Base-by-base conservation (phyloP, 306 rosid genomes). In the Pachyrhizus erosus region DNA sequence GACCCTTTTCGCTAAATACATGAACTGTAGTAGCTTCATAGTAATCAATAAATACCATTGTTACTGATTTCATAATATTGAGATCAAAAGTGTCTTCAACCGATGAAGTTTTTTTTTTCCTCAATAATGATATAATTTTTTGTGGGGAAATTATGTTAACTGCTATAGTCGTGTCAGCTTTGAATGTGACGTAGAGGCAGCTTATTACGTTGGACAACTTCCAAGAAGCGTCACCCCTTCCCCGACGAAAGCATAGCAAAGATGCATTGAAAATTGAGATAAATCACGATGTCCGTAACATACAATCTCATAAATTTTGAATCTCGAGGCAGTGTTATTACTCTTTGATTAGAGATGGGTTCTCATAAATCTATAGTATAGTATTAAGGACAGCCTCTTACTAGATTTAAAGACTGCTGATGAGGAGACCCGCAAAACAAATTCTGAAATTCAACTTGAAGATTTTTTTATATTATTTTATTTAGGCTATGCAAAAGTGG, bases 21-120 rank as follows among this genome's bases (percentile, higher is more conserved):
- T 73, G 26, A 43, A 66, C 69, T 82, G 9, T 66, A 75, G 85
- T 82, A 75, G 62, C 49, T 75, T 82, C 39, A 17, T 49, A 73
- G 57, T 34, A 21, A 46, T 46, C 43, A 48, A 24, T 46, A 61
- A 73, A 66, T 64, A 6, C 60, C 7, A 14, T 40, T 49, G 52
- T 37, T 39, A 52, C 46, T 65, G 70, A 66, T 65, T 62, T 26
- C 49, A 66, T 26, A 17, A 20, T 60, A 70, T 31, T 45, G 55
- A 66, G 66, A 48, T 37, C 8, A 73, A 24, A 17, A 23, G 55
- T 72, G 42, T 48, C 43, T 45, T 57, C 24, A 40, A 37, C 42
- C 20, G 14, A 43, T 80, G 7, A 43, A 37, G 70, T 64, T 31
- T 15, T 64, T 64, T 31, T 11, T 43, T 64, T 42, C 45, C 60